Evolutionary conservation across 306 rosid species (phyloP).

Genomic region (Rosa multiflora): DNA sequence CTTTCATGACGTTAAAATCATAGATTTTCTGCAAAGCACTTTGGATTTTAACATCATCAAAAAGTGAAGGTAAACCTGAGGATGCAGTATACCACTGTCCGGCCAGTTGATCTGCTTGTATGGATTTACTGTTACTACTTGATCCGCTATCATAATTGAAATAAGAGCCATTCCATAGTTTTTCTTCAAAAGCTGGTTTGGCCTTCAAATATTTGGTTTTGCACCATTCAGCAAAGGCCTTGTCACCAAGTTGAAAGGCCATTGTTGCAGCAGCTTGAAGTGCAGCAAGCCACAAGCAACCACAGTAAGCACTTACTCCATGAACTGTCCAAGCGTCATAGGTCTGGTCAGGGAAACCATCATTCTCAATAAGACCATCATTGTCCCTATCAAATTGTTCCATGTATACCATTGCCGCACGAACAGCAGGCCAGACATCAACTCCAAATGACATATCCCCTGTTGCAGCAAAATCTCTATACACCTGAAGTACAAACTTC

Average conservation of each 20-base stretch:
- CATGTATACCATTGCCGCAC: slow-evolving; percentile 96
- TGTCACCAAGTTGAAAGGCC: slow-evolving; percentile 88
- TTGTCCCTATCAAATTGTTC: slow-evolving; percentile 85
- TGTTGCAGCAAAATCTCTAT: slow-evolving; percentile 89
- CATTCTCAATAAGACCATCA: slow-evolving; percentile 92
- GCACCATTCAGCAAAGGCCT: slow-evolving; percentile 77
- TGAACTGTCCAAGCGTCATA: slow-evolving; percentile 99
- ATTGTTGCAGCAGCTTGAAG: slow-evolving; percentile 98
- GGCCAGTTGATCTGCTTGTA: slow-evolving; percentile 96
- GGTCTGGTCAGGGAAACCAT: slow-evolving; percentile 98
- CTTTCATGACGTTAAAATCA: slow-evolving; percentile 92
- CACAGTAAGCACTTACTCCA: slow-evolving; percentile 95
- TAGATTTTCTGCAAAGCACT: slow-evolving; percentile 77
- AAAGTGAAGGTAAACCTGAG: slow-evolving; percentile 81
- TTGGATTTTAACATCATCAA: slow-evolving; percentile 68
- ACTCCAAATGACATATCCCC: slow-evolving; percentile 92
- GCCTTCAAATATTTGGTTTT: slow-evolving; percentile 83
- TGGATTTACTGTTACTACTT: slow-evolving; percentile 86
- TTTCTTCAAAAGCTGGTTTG: slow-evolving; percentile 77
- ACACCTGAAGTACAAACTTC: slow-evolving; percentile 90
- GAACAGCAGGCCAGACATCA: slow-evolving; percentile 98
- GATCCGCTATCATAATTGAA: slow-evolving; percentile 95
- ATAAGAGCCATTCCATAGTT: slow-evolving; percentile 96
- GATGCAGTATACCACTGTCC: slow-evolving; percentile 99
- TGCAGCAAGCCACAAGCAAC: slow-evolving; percentile 95